Evolutionary conservation across 495 filamentous ascomycete genomes (phyloP).

Genomic region (Articulospora tetracladia): DNA sequence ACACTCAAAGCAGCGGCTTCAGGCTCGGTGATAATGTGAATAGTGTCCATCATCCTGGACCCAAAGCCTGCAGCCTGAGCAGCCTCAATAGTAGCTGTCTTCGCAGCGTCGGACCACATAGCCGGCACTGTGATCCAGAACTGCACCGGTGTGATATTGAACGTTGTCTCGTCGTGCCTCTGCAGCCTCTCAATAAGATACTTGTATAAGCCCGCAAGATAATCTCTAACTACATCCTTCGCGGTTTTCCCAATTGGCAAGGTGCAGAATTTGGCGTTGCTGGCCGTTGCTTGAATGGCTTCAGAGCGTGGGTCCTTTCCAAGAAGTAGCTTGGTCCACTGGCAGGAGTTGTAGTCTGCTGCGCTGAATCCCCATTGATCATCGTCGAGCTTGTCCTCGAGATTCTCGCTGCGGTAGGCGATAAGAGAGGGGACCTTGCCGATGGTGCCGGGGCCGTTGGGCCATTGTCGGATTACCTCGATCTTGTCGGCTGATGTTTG

Average conservation of each 20-base stretch:
- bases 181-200: neutral
- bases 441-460: neutral
- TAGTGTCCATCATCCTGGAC: constrained; percentile 21
- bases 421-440: constrained; percentile 1
- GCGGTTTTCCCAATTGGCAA: neutral
- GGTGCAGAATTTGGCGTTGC: neutral
- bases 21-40: constrained; percentile 29
- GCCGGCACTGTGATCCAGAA: constrained; percentile 32
- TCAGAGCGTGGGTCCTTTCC: neutral
- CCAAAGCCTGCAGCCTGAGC: constrained; percentile 28
- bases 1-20: constrained; percentile 26
- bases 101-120: constrained; percentile 28
- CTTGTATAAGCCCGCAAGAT: neutral
- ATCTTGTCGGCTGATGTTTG: constrained; percentile 2
- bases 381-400: neutral
- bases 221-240: neutral
- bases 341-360: neutral
- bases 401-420: constrained; percentile 4
- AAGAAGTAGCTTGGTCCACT: constrained; percentile 11
- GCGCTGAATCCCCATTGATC: neutral
- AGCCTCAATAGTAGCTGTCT: constrained; percentile 21
- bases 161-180: constrained; percentile 5
- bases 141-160: constrained; percentile 25
- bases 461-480: constrained; percentile 2
- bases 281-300: neutral